phyloP scores from a whole-genome alignment of 176 grass and related monocot species.

The Bothriochloa decipiens region DNA sequence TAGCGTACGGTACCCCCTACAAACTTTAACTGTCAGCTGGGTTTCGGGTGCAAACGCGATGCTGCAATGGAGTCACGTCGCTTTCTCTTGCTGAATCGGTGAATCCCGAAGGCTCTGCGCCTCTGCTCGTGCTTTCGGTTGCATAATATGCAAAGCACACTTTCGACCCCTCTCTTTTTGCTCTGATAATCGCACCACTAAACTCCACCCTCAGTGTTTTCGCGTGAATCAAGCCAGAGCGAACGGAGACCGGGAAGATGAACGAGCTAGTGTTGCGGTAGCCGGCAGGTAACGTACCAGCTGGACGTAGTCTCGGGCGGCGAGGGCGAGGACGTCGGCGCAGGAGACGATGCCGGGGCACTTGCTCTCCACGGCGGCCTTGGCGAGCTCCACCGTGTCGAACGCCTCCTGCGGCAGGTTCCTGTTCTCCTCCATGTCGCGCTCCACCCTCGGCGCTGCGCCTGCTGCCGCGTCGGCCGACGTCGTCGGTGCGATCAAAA shows the following conservation, averaged over 20 bases:
- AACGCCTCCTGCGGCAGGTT: conserved; percentile 79
- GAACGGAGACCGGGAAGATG: no score
- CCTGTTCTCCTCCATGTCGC: conserved; percentile 87
- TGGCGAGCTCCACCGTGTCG: conserved; percentile 79
- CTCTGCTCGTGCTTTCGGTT: background rate
- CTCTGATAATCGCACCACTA: background rate
- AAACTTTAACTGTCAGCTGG: conserved; percentile 19
- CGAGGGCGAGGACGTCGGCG: conserved; percentile 88
- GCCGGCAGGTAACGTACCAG: conserved; percentile 59
- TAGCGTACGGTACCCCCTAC: background rate
- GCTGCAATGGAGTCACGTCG: background rate
- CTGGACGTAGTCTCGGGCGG: conserved; percentile 81
- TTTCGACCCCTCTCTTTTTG: background rate
- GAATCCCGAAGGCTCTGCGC: background rate
- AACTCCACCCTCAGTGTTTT: background rate
- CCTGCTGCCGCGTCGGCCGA: background rate
- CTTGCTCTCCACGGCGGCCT: conserved; percentile 76
- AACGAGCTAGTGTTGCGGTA: no score
- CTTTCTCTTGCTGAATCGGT: background rate
- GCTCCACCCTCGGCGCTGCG: conserved; percentile 60
- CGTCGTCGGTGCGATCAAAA: conserved; percentile 77
- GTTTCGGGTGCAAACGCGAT: background rate
- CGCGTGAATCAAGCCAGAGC: background rate
- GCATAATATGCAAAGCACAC: background rate
- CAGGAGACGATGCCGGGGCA: conserved; percentile 91